Evolutionary conservation across 1,139 yeast species (phyloP), one percentile per base, ranked within the genome.

Genomic region (Yamadazyma dendronema): DNA sequence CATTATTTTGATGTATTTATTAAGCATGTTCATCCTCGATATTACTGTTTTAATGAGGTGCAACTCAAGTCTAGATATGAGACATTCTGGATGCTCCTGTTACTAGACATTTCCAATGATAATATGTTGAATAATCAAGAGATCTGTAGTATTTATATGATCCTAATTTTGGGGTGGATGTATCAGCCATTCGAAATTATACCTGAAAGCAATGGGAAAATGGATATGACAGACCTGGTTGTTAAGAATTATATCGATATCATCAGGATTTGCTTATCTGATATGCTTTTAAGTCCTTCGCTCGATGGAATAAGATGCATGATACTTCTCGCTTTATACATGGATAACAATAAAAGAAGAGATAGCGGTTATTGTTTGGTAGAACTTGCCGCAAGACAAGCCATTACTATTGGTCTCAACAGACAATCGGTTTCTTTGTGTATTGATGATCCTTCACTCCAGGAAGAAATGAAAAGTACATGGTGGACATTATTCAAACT

Each of bases 311-410:
- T 72, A n/a, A 52, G 72, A 30, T 54, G 67, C 14, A 43, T 70
- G 14, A 56, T 63, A 30, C 44, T 70, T 24, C 54, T 69, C 17
- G 59, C 74, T 0, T 56, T 67, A 11, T 65, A 68, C 47, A 43
- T 68, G 30, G 67, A 68, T 30, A 58, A 70, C 34, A 60, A 58
- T 17, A 66, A 62, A 43, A 66, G 66, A 30, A 57, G 75, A 40
- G 77, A 72, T 38, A 62, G 70, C 29, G 70, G 72, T 0, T 72
- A 71, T 59, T 62, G 70, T 39, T 43, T 72, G 31, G 19, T 49
- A 4, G 69, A 72, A 29, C 41, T 67, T 28, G 74, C 74, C 7
- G 59, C 66, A 2, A 52, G 72, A 36, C 77, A 70, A 47, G 66
- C 72, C 0, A 57, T 64, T 17, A 60, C 74, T 14, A 49, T 72